Evolutionary conservation across 371 early-diverging fungal species (phyloP), one percentile per base, ranked within the genome.

Genomic region (Hamiltosporidium tvaerminnensis): DNA sequence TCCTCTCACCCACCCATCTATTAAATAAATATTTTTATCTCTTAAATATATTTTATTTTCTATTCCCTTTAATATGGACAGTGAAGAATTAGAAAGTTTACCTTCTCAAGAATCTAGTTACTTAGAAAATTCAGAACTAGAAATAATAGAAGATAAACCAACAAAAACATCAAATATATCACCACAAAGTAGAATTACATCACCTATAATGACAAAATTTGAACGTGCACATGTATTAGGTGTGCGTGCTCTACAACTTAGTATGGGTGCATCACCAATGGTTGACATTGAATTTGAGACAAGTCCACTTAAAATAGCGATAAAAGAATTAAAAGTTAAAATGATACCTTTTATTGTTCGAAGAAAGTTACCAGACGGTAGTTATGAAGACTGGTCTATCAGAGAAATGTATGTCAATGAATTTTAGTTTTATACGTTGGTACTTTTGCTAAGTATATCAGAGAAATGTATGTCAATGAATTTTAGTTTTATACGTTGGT

Each of bases 201-300:
- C 92, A n/a, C 92, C 94, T 16, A 91, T 90, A 75, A 89, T 98
- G 90, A 96, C 96, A 50, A 96, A 95, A 79, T 98, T 93, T 79
- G 99, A 98, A 80, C 85, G 88, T 59, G 95, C 98, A 48, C 83
- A 92, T 66, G 84, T 96, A 55, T 81, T 96, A 47, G 98, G 98
- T 34, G 87, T 90, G 1, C 78, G 68, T 55, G 84, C 75, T 75
- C 78, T 63, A 72, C 78, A 78, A 52, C 48, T 72, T 73, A 73
- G 89, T 80, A 88, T 93, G 85, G 92, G 91, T 76, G 96, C 99
- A 30, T 96, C 96, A 23, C 88, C 92, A 31, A 84, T 94, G 83
- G 92, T 95, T 23, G 93, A 95, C 67, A 82, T 91, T 53, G 89
- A 87, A 53, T 91, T 91, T 47, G 92, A 94, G 76, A 85, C 89